Percentiles rank a stretch among this genome's conserved stretches.
Evolutionary conservation across 140 eudicot species (phyloP).

Genomic region (Oenanthe javanica): DNA sequence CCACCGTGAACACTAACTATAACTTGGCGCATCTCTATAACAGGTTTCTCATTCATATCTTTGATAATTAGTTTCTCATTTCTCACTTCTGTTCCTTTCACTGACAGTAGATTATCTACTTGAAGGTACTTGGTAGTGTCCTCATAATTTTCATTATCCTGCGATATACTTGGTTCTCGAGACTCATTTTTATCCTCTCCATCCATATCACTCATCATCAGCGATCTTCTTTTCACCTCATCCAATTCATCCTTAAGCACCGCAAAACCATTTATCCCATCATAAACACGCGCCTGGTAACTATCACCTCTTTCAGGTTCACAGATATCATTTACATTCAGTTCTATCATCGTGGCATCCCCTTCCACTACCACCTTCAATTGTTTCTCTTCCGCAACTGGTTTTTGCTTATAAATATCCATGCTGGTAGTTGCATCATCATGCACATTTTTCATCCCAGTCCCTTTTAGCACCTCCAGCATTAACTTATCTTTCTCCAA

Average conservation of each 20-base stretch:
- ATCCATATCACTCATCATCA: background rate
- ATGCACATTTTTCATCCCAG: background rate
- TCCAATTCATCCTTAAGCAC: background rate
- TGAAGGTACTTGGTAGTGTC: conserved; percentile 16
- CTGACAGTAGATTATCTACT: conserved; percentile 6
- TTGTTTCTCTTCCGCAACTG: conserved; percentile 11
- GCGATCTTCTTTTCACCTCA: background rate
- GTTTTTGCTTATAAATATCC: background rate
- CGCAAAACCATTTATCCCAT: background rate
- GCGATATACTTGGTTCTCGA: background rate
- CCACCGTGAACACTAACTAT: conserved; percentile 13
- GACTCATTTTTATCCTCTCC: background rate
- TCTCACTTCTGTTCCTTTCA: conserved; percentile 11
- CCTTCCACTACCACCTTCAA: conserved; percentile 8
- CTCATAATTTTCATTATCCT: conserved; percentile 16
- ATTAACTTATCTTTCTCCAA: background rate
- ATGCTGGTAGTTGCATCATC: background rate
- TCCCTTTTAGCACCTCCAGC: background rate
- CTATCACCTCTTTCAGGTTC: background rate
- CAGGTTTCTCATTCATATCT: background rate
- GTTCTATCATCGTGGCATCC: background rate
- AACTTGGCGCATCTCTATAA: conserved; percentile 8
- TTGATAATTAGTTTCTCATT: background rate
- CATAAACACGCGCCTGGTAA: background rate
- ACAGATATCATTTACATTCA: background rate